Conservation (phyloP, 2,329 filamentous ascomycete species). For the Paraconiothyrium sp. region DNA sequence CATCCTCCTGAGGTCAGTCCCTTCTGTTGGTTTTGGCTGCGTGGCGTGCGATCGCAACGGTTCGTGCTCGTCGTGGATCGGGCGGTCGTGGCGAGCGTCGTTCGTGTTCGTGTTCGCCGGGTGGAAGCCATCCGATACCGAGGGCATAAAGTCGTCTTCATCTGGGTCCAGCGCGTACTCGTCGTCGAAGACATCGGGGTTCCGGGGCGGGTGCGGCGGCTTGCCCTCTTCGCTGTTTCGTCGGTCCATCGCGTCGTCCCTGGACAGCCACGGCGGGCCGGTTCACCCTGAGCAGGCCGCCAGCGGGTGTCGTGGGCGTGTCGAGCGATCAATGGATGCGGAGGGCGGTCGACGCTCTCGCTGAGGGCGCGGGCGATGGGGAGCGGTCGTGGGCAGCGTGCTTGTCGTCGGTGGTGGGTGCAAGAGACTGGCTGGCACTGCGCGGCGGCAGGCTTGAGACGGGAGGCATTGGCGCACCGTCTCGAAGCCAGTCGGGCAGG, state of each 20-base stretch:
- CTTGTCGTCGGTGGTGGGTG: slow-evolving; percentile 35
- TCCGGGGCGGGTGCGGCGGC: slow-evolving; percentile 39
- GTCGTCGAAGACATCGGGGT: slow-evolving; percentile 59
- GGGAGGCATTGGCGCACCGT: slow-evolving; percentile 28
- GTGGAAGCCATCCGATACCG: slow-evolving; percentile 58
- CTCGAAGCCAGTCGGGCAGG: slow-evolving; percentile 25
- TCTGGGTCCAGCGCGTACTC: slow-evolving; percentile 55
- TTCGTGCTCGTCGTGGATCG: slow-evolving; percentile 37
- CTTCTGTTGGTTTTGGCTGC: slow-evolving; percentile 16
- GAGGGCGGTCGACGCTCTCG: slow-evolving; percentile 12
- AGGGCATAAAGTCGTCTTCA: slow-evolving; percentile 54
- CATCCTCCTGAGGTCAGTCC: slow-evolving; percentile 39
- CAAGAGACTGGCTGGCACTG: slow-evolving; percentile 22
- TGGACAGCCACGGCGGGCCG: slow-evolving; percentile 40
- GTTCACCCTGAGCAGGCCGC: slow-evolving; percentile 36
- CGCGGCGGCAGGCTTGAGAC: slow-evolving; percentile 32
- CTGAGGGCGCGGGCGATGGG: slow-evolving; percentile 26
- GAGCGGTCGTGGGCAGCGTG: slow-evolving; percentile 27
- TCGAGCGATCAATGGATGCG: slow-evolving; percentile 20
- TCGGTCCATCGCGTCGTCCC: slow-evolving; percentile 51
- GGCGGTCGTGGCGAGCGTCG: slow-evolving; percentile 23
- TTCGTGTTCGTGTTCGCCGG: slow-evolving; percentile 45
- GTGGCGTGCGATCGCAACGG: slow-evolving; percentile 36
- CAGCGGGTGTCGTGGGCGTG: slow-evolving; percentile 26
- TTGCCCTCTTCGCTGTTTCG: slow-evolving; percentile 44